phyloP scores from a whole-genome alignment of 371 early-diverging fungal genomes.

The Mortierella sp. region DNA sequence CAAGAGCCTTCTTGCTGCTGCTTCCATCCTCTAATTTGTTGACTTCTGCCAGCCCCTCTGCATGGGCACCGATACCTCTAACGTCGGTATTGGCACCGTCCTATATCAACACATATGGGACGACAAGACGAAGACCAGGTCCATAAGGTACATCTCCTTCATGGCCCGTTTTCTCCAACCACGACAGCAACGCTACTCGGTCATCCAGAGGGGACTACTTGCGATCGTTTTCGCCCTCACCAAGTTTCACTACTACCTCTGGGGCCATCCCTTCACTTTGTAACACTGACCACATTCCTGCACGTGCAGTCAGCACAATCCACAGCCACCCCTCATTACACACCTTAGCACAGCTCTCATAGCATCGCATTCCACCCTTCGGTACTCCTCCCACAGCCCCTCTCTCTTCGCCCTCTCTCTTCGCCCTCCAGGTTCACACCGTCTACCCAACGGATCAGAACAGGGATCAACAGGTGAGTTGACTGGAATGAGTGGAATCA shows the following conservation, averaged over 20 bases:
- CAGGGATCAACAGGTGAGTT: no score
- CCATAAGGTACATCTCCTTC: constrained; percentile 13
- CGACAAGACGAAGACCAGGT: neutral
- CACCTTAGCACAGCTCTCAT: no score
- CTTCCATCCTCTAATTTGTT: no score
- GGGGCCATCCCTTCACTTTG: constrained; percentile 34
- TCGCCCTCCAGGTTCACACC: no score
- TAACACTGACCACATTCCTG: constrained; percentile 32
- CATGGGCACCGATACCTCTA: constrained; percentile 58
- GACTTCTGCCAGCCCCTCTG: constrained; percentile 45
- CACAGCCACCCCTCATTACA: no score
- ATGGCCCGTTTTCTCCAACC: constrained; percentile 7
- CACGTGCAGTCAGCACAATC: no score
- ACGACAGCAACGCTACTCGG: constrained; percentile 11
- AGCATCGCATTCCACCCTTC: no score
- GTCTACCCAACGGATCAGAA: no score
- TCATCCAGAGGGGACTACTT: constrained; percentile 10
- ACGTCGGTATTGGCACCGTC: constrained; percentile 52
- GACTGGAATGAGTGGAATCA: no score
- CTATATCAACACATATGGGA: constrained; percentile 13
- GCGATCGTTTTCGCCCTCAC: constrained; percentile 21
- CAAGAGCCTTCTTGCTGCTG: no score
- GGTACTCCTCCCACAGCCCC: no score
- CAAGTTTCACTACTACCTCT: constrained; percentile 40
- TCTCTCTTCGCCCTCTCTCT: no score